phyloP scores from a whole-genome alignment of 805 yeast species.

The Scheffersomyces lignosus region DNA sequence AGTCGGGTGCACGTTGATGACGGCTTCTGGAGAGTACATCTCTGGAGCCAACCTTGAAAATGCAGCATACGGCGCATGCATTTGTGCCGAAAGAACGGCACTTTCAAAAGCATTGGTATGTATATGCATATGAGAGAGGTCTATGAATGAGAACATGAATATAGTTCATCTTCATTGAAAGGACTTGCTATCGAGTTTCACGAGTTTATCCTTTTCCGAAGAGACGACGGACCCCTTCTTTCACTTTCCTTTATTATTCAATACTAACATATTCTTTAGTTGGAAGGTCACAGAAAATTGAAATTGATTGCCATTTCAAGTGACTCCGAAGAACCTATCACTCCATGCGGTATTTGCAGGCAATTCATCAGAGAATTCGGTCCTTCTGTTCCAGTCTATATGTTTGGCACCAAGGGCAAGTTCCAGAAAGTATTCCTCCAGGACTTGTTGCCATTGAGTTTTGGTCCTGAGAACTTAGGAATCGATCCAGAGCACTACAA shows the following conservation, averaged over 20 bases:
- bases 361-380: slow-evolving; percentile 87
- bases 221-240: too few relatives aligned
- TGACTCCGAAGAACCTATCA: slow-evolving; percentile 55
- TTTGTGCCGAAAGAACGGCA: slow-evolving; percentile 43
- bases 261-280: slow-evolving; percentile 18
- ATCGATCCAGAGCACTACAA: background rate
- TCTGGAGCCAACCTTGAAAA: slow-evolving; percentile 91
- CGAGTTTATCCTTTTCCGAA: too few relatives aligned
- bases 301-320: slow-evolving; percentile 68
- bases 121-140: too few relatives aligned
- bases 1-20: slow-evolving; percentile 78
- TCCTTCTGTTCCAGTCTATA: slow-evolving; percentile 55
- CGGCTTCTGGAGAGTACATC: slow-evolving; percentile 48
- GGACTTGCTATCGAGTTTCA: too few relatives aligned
- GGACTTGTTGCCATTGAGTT: slow-evolving; percentile 77
- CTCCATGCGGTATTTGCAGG: slow-evolving; percentile 95
- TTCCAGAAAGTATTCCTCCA: slow-evolving; percentile 48
- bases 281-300: slow-evolving; percentile 43
- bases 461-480: slow-evolving; percentile 74
- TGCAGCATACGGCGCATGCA: slow-evolving; percentile 74
- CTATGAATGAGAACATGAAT: too few relatives aligned
- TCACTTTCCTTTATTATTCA: too few relatives aligned
- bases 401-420: slow-evolving; percentile 61
- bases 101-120: slow-evolving; percentile 34
- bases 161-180: too few relatives aligned